Percentiles rank a stretch among this genome's conserved stretches.
Conservation (phyloP, 176 grass and related monocot species). For the Zoysia japonica region DNA sequence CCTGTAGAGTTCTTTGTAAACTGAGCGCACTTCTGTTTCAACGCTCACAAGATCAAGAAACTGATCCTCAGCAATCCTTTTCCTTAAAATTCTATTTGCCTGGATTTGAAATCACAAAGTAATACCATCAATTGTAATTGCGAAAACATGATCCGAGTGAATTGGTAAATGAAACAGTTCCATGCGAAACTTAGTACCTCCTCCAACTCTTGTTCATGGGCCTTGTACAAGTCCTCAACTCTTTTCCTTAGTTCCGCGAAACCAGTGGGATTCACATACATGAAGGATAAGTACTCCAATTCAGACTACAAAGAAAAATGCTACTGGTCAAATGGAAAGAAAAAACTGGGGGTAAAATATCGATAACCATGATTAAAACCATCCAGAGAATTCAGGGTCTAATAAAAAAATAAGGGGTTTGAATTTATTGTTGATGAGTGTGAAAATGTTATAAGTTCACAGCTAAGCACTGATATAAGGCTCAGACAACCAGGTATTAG, state of each 20-base stretch:
- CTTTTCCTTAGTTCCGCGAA: conserved; percentile 83
- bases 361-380: conserved; percentile 17
- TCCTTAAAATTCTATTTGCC: conserved; percentile 88
- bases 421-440: neutral
- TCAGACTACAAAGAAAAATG: conserved; percentile 70
- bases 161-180: conserved; percentile 5
- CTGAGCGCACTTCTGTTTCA: conserved; percentile 81
- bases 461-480: neutral
- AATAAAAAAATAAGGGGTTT: neutral
- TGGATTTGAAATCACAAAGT: conserved; percentile 40
- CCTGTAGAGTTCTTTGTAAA: conserved; percentile 97
- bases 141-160: conserved; percentile 25
- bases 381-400: neutral
- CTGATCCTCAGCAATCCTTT: conserved; percentile 82
- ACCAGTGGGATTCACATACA: conserved; percentile 78
- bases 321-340: conserved; percentile 40
- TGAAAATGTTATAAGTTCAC: neutral
- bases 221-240: conserved; percentile 73
- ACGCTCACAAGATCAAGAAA: conserved; percentile 87
- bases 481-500: neutral
- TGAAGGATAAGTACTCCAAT: conserved; percentile 93
- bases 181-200: conserved; percentile 60
- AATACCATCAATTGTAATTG: conserved; percentile 32
- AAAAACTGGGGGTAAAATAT: conserved; percentile 31
- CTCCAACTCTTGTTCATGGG: conserved; percentile 88